phyloP scores from a whole-genome alignment of 768 basidiomycete genomes.

The Russula olivacea region DNA sequence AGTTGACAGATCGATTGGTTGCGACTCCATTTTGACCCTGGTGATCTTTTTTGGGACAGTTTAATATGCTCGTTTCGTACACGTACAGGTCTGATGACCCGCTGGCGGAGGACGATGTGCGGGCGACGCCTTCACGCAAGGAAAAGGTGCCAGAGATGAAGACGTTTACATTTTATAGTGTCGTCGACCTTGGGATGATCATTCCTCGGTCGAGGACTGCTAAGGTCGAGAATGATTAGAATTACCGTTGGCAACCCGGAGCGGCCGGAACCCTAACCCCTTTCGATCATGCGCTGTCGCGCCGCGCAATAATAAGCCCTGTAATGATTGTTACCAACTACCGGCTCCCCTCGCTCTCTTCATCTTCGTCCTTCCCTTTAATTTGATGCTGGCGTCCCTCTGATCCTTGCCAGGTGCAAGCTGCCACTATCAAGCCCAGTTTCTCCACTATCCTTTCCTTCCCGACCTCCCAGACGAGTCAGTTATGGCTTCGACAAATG shows the following conservation, averaged over 20 bases:
- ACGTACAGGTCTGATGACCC: constrained; percentile 91
- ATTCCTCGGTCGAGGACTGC: constrained; percentile 37
- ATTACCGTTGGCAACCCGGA: too few species aligned
- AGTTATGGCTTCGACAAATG: constrained; percentile 31
- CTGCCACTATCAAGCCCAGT: constrained; percentile 23
- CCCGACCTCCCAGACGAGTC: constrained; percentile 1
- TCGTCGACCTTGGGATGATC: constrained; percentile 72
- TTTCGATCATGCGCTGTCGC: too few species aligned
- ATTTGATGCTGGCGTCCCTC: constrained; percentile 22
- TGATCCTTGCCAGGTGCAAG: constrained; percentile 43
- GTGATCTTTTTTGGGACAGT: constrained; percentile 43
- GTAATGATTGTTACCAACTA: not conserved
- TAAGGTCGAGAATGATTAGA: not conserved
- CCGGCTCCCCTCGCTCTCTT: not conserved
- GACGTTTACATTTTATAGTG: constrained; percentile 85
- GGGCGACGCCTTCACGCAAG: constrained; percentile 35
- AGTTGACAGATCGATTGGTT: not conserved
- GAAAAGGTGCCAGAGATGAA: constrained; percentile 64
- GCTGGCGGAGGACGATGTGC: constrained; percentile 51
- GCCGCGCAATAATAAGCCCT: not conserved
- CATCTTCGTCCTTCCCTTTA: not conserved
- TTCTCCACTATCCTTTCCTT: constrained; percentile 15
- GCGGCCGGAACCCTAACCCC: constrained; percentile 13
- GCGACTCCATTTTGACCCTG: constrained; percentile 1
- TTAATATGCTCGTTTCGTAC: constrained; percentile 90